Evolutionary conservation across 805 yeast genomes (phyloP), one percentile per base, ranked within the genome.

Genomic region (Lipomyces chichibuensis): DNA sequence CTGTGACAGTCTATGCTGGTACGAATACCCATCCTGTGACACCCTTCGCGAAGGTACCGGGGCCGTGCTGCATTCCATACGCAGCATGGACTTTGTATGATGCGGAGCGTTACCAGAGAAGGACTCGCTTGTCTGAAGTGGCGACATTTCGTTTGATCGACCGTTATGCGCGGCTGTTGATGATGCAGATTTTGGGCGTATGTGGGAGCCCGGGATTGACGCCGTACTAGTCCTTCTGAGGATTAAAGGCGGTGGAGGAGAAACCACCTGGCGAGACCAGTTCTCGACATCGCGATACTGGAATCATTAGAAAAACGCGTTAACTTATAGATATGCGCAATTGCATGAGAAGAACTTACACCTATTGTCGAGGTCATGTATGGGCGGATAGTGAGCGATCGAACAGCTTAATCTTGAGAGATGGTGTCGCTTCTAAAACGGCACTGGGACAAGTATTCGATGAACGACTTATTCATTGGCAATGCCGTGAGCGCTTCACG

Each of bases 261-360:
- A 32, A 32, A 63, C 59, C 53, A 66, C 69, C 54, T 66, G 65
- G 37, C 69, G 64, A 23, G 69, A 63, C 69, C 69, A 66, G 63
- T 51, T 25, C 58, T 66, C 69, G 63, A 66, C 66, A 61, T 66
- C 69, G 60, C 61, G 65, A 53, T 66, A 63, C 66, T 63, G 32
- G 9, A 23, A 57, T 13, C 5, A 20, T 60, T 49, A 11, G 54
- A 56, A 20, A 35, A 20, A 35, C 52, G 13, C 35, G 20, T n/a
- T 7, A 23, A 33, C 23, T 46, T 20, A 29, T 29, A 29, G 32
- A 4, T 17, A 46, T 39, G 35, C 20, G 57, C 23, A 25, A 23
- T 17, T 0, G 27, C 39, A 49, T 17, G 46, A 37, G 57, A 49
- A 13, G 54, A 6, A 46, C 66, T 25, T 54, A 63, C 66, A 20